Conservation (phyloP, 208 protist genomes). For the Entamoeba dispar region DNA sequence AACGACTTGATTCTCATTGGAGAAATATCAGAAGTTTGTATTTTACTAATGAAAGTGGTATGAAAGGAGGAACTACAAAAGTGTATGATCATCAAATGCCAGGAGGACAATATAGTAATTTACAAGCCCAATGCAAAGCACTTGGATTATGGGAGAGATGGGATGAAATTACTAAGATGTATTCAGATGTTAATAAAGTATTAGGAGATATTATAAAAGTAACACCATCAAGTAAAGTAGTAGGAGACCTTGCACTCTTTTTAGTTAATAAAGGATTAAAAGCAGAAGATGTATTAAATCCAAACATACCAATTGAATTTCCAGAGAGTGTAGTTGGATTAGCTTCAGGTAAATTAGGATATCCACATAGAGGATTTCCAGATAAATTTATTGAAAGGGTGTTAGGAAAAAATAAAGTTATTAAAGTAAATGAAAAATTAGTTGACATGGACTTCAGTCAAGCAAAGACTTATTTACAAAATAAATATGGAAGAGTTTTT, state of each 20-base stretch:
- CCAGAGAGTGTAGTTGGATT: slow-evolving; percentile 27
- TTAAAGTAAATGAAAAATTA: neutral
- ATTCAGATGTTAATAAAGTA: slow-evolving; percentile 37
- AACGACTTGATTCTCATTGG: slow-evolving; percentile 5
- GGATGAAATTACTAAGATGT: slow-evolving; percentile 21
- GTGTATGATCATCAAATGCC: slow-evolving; percentile 51
- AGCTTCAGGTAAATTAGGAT: slow-evolving; percentile 25
- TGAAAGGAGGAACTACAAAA: slow-evolving; percentile 15
- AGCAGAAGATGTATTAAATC: slow-evolving; percentile 14
- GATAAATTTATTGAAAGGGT: slow-evolving; percentile 12
- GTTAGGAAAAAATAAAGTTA: neutral
- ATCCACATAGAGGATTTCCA: slow-evolving; percentile 31
- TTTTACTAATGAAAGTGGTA: neutral
- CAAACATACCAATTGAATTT: slow-evolving; percentile 9
- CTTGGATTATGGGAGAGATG: slow-evolving; percentile 41
- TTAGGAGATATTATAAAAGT: slow-evolving; percentile 50
- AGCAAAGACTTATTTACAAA: neutral
- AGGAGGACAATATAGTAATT: slow-evolving; percentile 58
- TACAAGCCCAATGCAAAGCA: slow-evolving; percentile 50
- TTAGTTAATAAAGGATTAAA: slow-evolving; percentile 21
- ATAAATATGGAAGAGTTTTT: neutral
- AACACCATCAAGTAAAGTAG: slow-evolving; percentile 36
- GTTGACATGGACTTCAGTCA: no score
- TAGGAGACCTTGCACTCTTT: slow-evolving; percentile 28
- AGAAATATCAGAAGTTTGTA: slow-evolving; percentile 20